Base-by-base conservation (phyloP, 2,329 filamentous ascomycete genomes). In the Alternaria gaisen region DNA sequence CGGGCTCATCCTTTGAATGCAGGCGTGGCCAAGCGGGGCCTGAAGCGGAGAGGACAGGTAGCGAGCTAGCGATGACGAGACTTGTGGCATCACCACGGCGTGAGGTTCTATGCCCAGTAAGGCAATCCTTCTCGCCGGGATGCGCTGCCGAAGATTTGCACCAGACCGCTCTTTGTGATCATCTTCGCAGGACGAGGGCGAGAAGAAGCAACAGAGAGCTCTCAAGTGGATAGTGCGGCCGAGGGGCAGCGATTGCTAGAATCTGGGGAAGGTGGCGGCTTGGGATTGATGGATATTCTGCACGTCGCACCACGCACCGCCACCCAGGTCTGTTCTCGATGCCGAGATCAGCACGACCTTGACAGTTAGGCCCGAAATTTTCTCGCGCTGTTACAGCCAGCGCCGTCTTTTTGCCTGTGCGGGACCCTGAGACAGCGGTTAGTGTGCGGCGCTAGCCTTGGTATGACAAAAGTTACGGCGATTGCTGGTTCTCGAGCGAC, bases 21-120 rank as follows among this genome's bases (percentile, higher is more conserved):
- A 54, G 34, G 51, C 43, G 51, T 53, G 51, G 28, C 43, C 32
- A 48, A 56, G 62, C 58, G 64, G 66, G 63, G 63, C 54, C 20
- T 58, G 53, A 50, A 52, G 64, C 41, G 53, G 58, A 64, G 63
- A 66, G 54, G 57, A 58, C 54, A 58, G 53, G 47, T 51, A 56
- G 55, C 40, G 12, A 62, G 60, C 56, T 63, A 66, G 60, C 53
- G 47, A 65, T 64, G 67, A 70, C 65, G 67, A 66, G 63, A 59
- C 47, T 52, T 56, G 53, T 68, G 65, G 67, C 64, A 65, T 72
- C 70, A 72, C 67, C 62, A 71, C 64, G 59, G 68, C 70, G 70
- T 72, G 66, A 69, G 64, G 54, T 53, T 48, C 61, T 58, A 62
- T 64, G 61, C 65, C 61, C 63, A 61, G 60, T 46, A 48, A 59